Base-by-base conservation (phyloP, 176 grass and related monocot genomes). In the Leersia perrieri region DNA sequence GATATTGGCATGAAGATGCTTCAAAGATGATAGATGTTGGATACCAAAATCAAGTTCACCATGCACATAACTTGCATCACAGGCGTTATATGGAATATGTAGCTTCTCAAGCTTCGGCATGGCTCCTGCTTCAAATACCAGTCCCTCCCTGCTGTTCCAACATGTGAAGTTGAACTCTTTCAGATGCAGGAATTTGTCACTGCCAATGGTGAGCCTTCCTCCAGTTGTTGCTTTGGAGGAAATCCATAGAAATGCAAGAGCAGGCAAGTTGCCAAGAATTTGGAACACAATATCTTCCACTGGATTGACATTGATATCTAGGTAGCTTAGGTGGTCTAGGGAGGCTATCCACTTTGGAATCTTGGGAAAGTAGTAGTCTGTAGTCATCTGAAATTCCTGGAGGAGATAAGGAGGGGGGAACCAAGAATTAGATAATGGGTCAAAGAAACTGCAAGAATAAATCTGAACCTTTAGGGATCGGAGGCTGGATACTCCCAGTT, bases 31-130 rank as follows among this genome's bases (percentile, higher is more conserved):
- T 0, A 78, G 61, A 25, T 66, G 20, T 20, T 47, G 28, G 18
- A 78, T 78, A 39, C 61, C 76, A 23, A 66, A 78, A 66, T 66
- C 39, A 31, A 65, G 11, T 45, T 12, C 38, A 33, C 38, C 28
- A 15, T 41, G 0, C 9, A 5, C 16, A 74, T 33, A 63, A 8
- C 63, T 23, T 11, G 33, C 40, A 33, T 14, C 33, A 28, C 47
- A 39, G 0, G 39, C 40, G 33, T n/a, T 77, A 31, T 63, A 77
- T 3, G 75, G 75, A 28, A 49, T 40, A 10, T 40, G 62, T 27
- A 79, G 63, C 6, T 79, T 66, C 29, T 79, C 40, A 42, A 77
- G 75, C 9, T 42, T 57, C 8, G 75, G 75, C 60, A 77, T 64
- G 36, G 75, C n/a, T n/a, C n/a, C n/a, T n/a, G n/a, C n/a, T n/a